Evolutionary conservation across 345 rosid genomes (phyloP), one percentile per base, ranked within the genome.

Genomic region (Syzygium oleosum): DNA sequence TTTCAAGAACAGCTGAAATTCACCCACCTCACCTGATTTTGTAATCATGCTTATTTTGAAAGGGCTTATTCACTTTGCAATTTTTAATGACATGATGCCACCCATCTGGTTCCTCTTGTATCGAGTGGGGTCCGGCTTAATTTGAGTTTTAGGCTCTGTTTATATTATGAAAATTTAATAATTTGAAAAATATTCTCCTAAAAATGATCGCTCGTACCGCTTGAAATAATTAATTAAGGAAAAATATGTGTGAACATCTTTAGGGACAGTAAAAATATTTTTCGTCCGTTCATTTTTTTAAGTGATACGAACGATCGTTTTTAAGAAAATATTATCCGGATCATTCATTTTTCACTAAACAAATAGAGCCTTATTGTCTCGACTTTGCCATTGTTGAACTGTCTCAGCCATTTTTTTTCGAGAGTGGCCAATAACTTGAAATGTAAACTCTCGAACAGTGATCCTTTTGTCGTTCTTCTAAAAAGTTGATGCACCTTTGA

Each of bases 221-320:
- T n/a, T 61, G 2, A n/a, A n/a, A 61, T 12, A 61, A 61, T 3
- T 61, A n/a, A 61, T 61, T n/a, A 61, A 13, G 6, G 10, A 0
- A 14, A 59, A 6, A n/a, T n/a, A 43, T 43, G 7, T 43, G 46
- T 43, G 46, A 43, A 43, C 46, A 5, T 43, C 0, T 43, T 43
- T 43, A 1, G 46, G 9, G 15, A n/a, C 6, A 19, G n/a, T n/a
- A 1, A 61, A 59, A 61, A n/a, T n/a, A n/a, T n/a, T 14, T 61
- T 12, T 13, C 0, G 0, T n/a, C 6, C 1, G 0, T n/a, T n/a
- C n/a, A n/a, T 61, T 61, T 12, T 61, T 61, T 14, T 5, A 13
- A 27, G 0, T 2, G 6, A 59, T 1, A 27, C 19, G 3, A 3
- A 4, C 0, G 0, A 13, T 3, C 0, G 12, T 13, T 61, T n/a